Conservation (phyloP, 129 eudicot genomes). For the Solidago caesia region DNA sequence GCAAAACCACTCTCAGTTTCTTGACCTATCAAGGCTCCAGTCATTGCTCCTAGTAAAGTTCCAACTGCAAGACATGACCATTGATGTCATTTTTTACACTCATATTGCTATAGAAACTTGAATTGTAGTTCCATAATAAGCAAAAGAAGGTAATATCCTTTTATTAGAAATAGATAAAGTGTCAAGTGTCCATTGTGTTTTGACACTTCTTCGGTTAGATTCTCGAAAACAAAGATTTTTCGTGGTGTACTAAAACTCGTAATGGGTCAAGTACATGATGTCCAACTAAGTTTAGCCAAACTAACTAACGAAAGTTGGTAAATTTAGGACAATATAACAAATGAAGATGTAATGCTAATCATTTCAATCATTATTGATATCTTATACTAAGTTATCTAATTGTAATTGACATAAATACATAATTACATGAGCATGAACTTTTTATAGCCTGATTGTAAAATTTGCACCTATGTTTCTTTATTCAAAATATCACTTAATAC, state of each 20-base stretch:
- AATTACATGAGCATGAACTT: neutral
- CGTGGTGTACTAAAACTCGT: neutral
- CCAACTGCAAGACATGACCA: slow-evolving; percentile 63
- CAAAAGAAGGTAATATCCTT: neutral
- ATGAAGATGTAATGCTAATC: neutral
- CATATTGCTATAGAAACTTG: neutral
- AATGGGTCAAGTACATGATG: neutral
- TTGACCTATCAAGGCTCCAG: slow-evolving; percentile 96
- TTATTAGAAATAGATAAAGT: slow-evolving; percentile 7
- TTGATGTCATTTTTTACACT: neutral
- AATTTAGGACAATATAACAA: neutral
- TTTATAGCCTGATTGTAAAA: too few species aligned
- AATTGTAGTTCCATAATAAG: neutral
- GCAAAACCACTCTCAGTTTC: slow-evolving; percentile 95
- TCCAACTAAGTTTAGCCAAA: neutral
- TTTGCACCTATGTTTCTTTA: too few species aligned
- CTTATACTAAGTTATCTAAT: neutral
- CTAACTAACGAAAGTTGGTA: neutral
- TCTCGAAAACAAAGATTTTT: neutral
- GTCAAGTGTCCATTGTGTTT: neutral
- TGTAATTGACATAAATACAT: neutral
- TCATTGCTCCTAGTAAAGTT: slow-evolving; percentile 89
- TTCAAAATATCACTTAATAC: too few species aligned
- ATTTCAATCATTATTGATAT: neutral
- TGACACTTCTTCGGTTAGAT: neutral